Percentiles rank a stretch among this genome's conserved stretches.
Conservation (phyloP, 805 yeast species). For the Myxozyma udenii region DNA sequence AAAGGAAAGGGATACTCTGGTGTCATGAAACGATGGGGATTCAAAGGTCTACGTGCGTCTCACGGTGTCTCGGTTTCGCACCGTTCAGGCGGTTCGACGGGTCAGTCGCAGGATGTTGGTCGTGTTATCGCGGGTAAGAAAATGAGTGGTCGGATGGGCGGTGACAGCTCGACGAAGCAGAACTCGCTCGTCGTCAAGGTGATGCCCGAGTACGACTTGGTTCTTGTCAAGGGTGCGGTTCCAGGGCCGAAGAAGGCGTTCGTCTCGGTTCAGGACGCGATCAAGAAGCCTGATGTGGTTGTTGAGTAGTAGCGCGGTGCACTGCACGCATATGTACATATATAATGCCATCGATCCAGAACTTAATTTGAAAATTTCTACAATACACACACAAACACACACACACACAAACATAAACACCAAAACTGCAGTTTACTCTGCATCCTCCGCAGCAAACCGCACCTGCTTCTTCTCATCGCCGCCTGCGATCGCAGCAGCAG, state of each 20-base stretch:
- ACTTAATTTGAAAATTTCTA: neutral
- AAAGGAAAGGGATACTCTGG: slow-evolving; percentile 98
- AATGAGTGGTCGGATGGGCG: slow-evolving; percentile 98
- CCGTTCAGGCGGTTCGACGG: slow-evolving; percentile 95
- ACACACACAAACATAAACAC: neutral
- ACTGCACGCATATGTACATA: neutral
- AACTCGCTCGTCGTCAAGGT: slow-evolving; percentile 74
- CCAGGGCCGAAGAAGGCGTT: slow-evolving; percentile 81
- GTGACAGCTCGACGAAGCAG: slow-evolving; percentile 64
- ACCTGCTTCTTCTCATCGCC: slow-evolving; percentile 23
- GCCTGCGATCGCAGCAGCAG: neutral
- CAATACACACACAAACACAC: neutral
- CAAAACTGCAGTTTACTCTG: neutral
- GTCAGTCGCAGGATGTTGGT: slow-evolving; percentile 94
- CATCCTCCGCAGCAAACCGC: slow-evolving; percentile 18
- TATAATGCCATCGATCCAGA: neutral
- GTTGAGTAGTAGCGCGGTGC: neutral
- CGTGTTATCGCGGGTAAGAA: slow-evolving; percentile 94
- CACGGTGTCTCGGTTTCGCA: slow-evolving; percentile 95
- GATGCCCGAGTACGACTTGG: slow-evolving; percentile 75
- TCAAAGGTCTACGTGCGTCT: slow-evolving; percentile 83
- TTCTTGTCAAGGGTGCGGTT: slow-evolving; percentile 73
- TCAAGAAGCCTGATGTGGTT: slow-evolving; percentile 37
- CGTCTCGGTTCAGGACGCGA: slow-evolving; percentile 77
- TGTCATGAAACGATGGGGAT: slow-evolving; percentile 94